Evolutionary conservation across 2,329 filamentous ascomycete genomes (phyloP).

Genomic region (Aspergillus arachidicola): DNA sequence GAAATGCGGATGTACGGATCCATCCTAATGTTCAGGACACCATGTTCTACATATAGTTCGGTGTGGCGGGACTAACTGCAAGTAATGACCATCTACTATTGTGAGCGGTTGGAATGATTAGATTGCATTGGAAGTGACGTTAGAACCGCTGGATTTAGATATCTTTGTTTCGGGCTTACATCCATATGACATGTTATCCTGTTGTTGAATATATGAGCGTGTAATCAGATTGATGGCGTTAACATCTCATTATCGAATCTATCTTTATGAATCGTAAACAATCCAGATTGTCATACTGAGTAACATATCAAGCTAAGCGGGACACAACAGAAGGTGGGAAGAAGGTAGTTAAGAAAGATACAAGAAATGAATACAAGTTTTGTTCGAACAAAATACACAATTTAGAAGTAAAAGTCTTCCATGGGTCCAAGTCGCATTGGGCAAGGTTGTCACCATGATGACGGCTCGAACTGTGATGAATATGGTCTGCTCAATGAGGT

Average conservation of each 20-base stretch:
- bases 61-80: not conserved
- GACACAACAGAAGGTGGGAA: not conserved
- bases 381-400: not conserved
- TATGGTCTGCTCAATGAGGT: not conserved
- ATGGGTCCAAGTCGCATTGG: not conserved
- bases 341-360: not conserved
- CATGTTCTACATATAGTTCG: slow-evolving; percentile 43
- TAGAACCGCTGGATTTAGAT: not conserved
- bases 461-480: not conserved
- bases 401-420: not conserved
- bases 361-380: slow-evolving; percentile 2
- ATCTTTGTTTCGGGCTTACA: not conserved
- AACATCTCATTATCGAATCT: not conserved
- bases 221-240: not conserved
- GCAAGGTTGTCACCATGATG: not conserved
- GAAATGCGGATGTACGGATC: slow-evolving; percentile 25
- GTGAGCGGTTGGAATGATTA: not conserved
- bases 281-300: not conserved
- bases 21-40: slow-evolving; percentile 33
- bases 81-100: not conserved
- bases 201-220: not conserved
- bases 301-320: not conserved
- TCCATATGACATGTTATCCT: not conserved
- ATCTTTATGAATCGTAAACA: not conserved
- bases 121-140: not conserved